Base-by-base conservation (phyloP, 2,329 filamentous ascomycete species). In the Penicillium sp. region DNA sequence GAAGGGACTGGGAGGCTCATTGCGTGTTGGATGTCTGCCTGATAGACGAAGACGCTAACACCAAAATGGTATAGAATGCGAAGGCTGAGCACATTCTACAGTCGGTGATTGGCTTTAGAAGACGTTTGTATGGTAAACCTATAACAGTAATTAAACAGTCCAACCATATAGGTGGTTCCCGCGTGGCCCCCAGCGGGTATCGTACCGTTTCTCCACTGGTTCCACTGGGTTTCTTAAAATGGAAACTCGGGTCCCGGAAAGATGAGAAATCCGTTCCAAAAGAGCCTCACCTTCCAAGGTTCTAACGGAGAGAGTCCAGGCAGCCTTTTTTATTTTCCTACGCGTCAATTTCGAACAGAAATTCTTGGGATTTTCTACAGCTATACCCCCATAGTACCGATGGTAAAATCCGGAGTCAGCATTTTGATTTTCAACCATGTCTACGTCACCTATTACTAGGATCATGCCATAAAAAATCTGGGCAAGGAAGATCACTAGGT, bases 21-120 rank as follows among this genome's bases (percentile, higher is more conserved):
- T 63, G 59, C 69, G 64, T 61, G 58, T 65, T 68, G 56, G 67
- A 69, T 72, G 72, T 75, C 73, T 75, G 73, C 73, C 73, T 75
- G 69, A 73, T 73, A 67, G 71, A 67, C 69, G 66, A 73, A 60
- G 50, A 17, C 57, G 43, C 70, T 69, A 70, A 51, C 9, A 62
- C 59, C 27, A 13, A 63, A 63, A 41, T 42, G 67, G 71, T 17
- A 61, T 62, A 50, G 56, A 29, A 37, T 42, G 58, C 43, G 59
- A 66, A 60, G 65, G 65, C 63, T 64, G 63, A 66, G 63, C 56
- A 58, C 54, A 47, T 50, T 59, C 48, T 50, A 8, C 29, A 3
- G 8, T 2, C 5, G 17, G 2, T 62, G 58, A 65, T 64, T 65
- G 62, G 63, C 5, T n/a, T 12, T 40, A 10, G 31, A 42, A 29